Percentiles rank a stretch among this genome's conserved stretches.
Evolutionary conservation across 495 filamentous ascomycete genomes (phyloP).

Genomic region (Clavariopsis aquatica): DNA sequence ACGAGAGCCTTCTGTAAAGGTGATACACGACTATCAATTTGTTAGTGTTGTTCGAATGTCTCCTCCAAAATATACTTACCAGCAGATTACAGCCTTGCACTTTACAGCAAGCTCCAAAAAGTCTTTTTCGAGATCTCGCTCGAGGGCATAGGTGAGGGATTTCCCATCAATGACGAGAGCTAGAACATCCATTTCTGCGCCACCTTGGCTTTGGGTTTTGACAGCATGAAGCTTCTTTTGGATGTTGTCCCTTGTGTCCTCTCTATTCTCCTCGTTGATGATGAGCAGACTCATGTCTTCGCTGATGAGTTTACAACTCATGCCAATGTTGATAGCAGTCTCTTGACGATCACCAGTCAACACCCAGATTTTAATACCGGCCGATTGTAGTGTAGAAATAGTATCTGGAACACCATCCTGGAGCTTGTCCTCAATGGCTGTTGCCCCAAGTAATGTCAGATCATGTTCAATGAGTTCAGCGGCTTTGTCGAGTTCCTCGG

Average conservation of each 20-base stretch:
- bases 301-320: conserved; percentile 98
- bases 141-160: conserved; percentile 89
- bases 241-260: conserved; percentile 78
- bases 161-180: conserved; percentile 98
- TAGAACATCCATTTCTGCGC: conserved; percentile 78
- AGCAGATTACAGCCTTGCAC: conserved; percentile 99
- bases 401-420: conserved; percentile 99
- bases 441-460: conserved; percentile 88
- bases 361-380: conserved; percentile 99
- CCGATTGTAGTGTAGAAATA: conserved; percentile 94
- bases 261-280: conserved; percentile 82
- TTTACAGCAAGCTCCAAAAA: conserved; percentile 91
- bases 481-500: conserved; percentile 96
- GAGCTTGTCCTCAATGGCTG: conserved; percentile 94
- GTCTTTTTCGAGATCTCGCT: conserved; percentile 88
- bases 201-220: conserved; percentile 68
- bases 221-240: conserved; percentile 92
- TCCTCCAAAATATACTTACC: conserved; percentile 52
- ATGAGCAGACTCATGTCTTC: conserved; percentile 99
- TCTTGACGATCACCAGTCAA: conserved; percentile 97
- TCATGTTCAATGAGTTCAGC: conserved; percentile 93
- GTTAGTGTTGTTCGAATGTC: conserved; percentile 28
- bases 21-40: conserved; percentile 72
- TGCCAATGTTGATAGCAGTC: conserved; percentile 99
- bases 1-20: conserved; percentile 98